These are phyloP conservation scores for Vitis vinifera DNA, from an alignment of 164 flowering plant genomes.

Conservation along the genomic window ASM3070453v1 NC_081807.1:3817001-3817500, in stretches of 20 bases:
- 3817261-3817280: too few species aligned
- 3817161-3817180: conserved; percentile 22
- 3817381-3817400: background rate
- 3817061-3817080: too few species aligned
- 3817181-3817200: conserved; percentile 28
- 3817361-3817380: conserved; percentile 5
- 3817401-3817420: too few species aligned
- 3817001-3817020: background rate
- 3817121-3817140: conserved; percentile 5
- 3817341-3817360: conserved; percentile 12
- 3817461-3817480: too few species aligned
- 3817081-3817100: background rate
- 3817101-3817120: background rate
- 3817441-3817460: too few species aligned
- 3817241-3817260: background rate
- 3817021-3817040: conserved; percentile 4
- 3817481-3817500: too few species aligned
- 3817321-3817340: too few species aligned
- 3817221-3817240: conserved; percentile 11
- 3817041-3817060: background rate
- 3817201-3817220: conserved; percentile 12
- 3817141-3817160: conserved; percentile 27
- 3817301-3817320: too few species aligned
- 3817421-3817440: too few species aligned
- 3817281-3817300: too few species aligned